Percentiles rank a stretch among this genome's conserved stretches.
Conservation (phyloP, 2,329 filamentous ascomycete species). For the Fusarium acutatum region DNA sequence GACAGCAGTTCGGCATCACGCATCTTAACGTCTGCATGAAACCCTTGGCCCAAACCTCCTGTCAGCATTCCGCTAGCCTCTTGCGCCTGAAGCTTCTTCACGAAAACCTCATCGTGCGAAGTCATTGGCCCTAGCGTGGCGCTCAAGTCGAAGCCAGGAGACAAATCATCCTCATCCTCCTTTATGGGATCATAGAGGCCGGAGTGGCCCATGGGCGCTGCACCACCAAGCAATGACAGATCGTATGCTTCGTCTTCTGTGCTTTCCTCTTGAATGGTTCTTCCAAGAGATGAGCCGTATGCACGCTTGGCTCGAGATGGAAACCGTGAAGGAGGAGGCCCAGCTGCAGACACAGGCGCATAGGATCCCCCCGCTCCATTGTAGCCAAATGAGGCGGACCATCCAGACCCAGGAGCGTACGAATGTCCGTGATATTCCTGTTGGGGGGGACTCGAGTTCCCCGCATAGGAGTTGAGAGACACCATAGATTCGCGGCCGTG, state of each 20-base stretch:
- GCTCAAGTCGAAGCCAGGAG: constrained; percentile 56
- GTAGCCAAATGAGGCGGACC: constrained; percentile 45
- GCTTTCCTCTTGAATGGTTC: constrained; percentile 43
- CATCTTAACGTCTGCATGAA: constrained; percentile 57
- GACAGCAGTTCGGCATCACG: constrained; percentile 61
- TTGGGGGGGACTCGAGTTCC: constrained; percentile 25
- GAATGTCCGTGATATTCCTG: constrained; percentile 25
- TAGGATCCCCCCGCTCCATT: constrained; percentile 41
- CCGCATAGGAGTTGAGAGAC: constrained; percentile 49
- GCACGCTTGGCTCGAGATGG: constrained; percentile 40
- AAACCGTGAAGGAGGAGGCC: constrained; percentile 27
- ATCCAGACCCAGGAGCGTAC: constrained; percentile 34
- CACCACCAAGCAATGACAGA: constrained; percentile 53
- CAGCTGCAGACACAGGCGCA: constrained; percentile 37
- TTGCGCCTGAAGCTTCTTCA: constrained; percentile 57
- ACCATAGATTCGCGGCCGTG: constrained; percentile 51
- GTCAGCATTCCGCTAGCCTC: constrained; percentile 65
- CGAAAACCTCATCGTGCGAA: constrained; percentile 55
- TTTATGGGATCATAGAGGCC: constrained; percentile 45
- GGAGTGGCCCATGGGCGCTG: constrained; percentile 51
- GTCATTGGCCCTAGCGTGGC: constrained; percentile 56
- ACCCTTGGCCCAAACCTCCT: constrained; percentile 66
- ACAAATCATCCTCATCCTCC: constrained; percentile 43
- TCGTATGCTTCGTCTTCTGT: constrained; percentile 55
- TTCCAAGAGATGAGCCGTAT: constrained; percentile 37